Evolutionary conservation across 2,329 filamentous ascomycete genomes (phyloP).

Genomic region (Aspergillus fructus): DNA sequence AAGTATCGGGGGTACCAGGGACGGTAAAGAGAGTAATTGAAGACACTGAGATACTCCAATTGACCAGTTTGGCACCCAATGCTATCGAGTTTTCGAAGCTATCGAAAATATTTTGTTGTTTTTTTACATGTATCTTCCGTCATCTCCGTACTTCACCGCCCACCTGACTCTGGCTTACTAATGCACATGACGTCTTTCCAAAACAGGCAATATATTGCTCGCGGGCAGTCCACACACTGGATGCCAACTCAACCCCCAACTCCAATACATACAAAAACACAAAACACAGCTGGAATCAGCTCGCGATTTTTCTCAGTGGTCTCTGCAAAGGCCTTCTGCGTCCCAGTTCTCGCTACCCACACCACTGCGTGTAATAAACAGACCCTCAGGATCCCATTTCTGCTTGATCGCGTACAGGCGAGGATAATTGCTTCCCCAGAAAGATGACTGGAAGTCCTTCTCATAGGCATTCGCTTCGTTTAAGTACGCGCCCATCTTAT

Average conservation of each 20-base stretch:
- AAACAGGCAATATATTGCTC: not conserved
- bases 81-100: not conserved
- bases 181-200: conserved; percentile 1
- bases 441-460: conserved; percentile 14
- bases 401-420: conserved; percentile 20
- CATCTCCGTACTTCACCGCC: conserved; percentile 11
- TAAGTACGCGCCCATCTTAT: conserved; percentile 30
- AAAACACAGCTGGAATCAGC: not conserved
- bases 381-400: conserved; percentile 9
- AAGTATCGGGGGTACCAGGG: not conserved
- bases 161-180: conserved; percentile 6
- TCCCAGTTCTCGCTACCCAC: conserved; percentile 16
- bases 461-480: conserved; percentile 27
- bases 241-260: not conserved
- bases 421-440: conserved; percentile 23
- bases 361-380: conserved; percentile 11
- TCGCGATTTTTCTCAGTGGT: not conserved
- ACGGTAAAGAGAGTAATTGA: not conserved
- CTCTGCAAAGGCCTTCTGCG: conserved; percentile 12
- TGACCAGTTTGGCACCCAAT: not conserved
- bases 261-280: not conserved
- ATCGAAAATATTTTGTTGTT: conserved; percentile 6
- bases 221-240: not conserved
- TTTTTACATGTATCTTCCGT: conserved; percentile 10
- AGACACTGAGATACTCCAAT: not conserved